phyloP scores from a whole-genome alignment of 1,284 basidiomycete genomes.

The Ganoderma sinense region DNA sequence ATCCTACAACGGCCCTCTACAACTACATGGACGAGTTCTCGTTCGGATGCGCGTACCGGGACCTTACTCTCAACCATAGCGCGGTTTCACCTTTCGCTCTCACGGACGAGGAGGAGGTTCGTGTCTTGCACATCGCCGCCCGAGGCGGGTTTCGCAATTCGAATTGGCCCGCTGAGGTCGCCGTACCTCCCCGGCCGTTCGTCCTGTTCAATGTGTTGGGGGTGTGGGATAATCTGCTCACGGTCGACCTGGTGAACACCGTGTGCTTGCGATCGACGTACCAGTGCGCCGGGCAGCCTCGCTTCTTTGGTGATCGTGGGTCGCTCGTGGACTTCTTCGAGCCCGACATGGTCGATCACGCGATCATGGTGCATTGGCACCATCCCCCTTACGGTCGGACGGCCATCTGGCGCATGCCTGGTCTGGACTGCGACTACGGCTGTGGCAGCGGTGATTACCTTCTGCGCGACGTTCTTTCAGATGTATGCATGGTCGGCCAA shows the following conservation, averaged over 20 bases:
- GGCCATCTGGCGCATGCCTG: background rate
- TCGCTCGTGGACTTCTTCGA: background rate
- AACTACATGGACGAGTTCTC: conserved; percentile 3
- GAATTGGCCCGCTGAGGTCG: background rate
- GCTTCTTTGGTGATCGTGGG: background rate
- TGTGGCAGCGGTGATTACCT: background rate
- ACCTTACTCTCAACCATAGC: background rate
- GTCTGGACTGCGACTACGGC: background rate
- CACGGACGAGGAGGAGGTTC: background rate
- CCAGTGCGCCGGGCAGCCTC: background rate
- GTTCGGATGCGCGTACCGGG: background rate
- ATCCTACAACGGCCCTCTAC: background rate
- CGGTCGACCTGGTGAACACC: background rate
- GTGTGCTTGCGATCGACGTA: background rate
- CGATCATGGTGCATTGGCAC: background rate
- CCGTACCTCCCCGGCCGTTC: background rate
- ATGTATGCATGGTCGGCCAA: background rate
- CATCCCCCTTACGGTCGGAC: background rate
- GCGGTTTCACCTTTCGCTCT: background rate
- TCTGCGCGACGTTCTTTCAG: background rate
- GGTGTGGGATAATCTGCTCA: background rate
- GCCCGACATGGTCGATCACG: background rate
- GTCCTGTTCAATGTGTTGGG: background rate
- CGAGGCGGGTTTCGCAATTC: background rate
- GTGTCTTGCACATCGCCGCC: background rate